Percentiles rank a stretch among this genome's conserved stretches.
Conservation (phyloP, 169 alveolate genomes). For the Babesia sp. region DNA sequence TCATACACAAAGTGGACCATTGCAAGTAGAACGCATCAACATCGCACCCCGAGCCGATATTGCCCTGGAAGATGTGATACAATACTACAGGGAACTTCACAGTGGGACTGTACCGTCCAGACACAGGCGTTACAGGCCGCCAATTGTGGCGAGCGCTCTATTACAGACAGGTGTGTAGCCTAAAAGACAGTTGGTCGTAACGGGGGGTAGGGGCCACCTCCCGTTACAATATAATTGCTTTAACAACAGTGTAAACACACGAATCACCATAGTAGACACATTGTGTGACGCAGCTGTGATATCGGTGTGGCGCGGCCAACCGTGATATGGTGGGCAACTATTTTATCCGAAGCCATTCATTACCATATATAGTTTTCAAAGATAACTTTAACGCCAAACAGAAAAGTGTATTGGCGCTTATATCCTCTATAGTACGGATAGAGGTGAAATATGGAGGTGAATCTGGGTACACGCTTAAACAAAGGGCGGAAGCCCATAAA, state of each 20-base stretch:
- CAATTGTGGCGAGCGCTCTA: neutral
- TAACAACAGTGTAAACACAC: neutral
- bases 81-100: constrained; percentile 18
- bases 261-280: neutral
- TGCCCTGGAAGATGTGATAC: constrained; percentile 5
- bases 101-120: constrained; percentile 32
- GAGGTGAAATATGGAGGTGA: constrained; percentile 2
- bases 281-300: neutral
- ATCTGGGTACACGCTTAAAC: neutral
- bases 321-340: neutral
- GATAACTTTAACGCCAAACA: neutral
- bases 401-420: neutral
- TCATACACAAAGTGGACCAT: neutral
- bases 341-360: neutral
- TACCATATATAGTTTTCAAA: neutral
- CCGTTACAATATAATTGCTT: neutral
- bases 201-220: neutral
- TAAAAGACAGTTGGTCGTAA: neutral
- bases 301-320: neutral
- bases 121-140: constrained; percentile 56
- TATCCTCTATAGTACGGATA: neutral
- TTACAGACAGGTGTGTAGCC: constrained; percentile 1
- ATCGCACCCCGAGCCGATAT: constrained; percentile 20
- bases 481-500: neutral
- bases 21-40: constrained; percentile 24